phyloP scores from a whole-genome alignment of 805 yeast species.

The Suhomyces kilbournensis region DNA sequence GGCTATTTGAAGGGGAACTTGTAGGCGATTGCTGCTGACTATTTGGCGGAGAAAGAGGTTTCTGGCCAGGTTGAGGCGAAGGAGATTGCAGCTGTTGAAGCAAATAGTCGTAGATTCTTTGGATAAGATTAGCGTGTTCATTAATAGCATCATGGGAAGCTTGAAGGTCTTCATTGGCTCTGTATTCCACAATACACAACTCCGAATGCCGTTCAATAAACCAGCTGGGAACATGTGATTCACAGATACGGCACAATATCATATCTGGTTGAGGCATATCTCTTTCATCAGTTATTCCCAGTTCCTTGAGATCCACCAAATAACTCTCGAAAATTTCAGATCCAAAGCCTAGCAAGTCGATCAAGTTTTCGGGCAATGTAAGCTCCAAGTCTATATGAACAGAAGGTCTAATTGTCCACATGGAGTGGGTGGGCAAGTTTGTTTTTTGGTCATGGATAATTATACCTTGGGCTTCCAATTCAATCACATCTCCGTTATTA shows the following conservation, averaged over 20 bases:
- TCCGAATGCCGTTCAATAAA: constrained; percentile 92
- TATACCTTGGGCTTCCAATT: constrained; percentile 92
- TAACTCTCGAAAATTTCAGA: constrained; percentile 78
- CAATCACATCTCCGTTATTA: constrained; percentile 61
- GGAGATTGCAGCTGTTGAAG: constrained; percentile 16
- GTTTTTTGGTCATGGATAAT: constrained; percentile 62
- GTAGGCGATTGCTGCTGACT: constrained; percentile 23
- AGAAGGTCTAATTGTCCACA: constrained; percentile 90
- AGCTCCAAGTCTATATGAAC: constrained; percentile 59
- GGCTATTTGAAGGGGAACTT: constrained; percentile 9
- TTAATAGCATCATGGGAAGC: constrained; percentile 67
- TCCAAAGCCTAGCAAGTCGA: constrained; percentile 85
- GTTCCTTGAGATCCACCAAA: constrained; percentile 59
- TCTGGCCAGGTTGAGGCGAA: constrained; percentile 8
- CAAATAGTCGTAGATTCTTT: constrained; percentile 41
- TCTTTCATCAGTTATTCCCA: constrained; percentile 60
- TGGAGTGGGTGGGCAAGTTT: constrained; percentile 68
- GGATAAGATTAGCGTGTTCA: constrained; percentile 62
- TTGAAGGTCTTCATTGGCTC: constrained; percentile 74
- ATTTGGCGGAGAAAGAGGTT: constrained; percentile 17
- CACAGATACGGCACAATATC: constrained; percentile 90
- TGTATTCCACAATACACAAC: constrained; percentile 80
- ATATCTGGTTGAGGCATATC: constrained; percentile 76
- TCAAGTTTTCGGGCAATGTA: constrained; percentile 65
- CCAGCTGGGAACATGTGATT: constrained; percentile 89